Percentiles rank a stretch among this genome's conserved stretches.
Conservation (phyloP, 768 basidiomycete genomes). For the Gymnopilus junonius region DNA sequence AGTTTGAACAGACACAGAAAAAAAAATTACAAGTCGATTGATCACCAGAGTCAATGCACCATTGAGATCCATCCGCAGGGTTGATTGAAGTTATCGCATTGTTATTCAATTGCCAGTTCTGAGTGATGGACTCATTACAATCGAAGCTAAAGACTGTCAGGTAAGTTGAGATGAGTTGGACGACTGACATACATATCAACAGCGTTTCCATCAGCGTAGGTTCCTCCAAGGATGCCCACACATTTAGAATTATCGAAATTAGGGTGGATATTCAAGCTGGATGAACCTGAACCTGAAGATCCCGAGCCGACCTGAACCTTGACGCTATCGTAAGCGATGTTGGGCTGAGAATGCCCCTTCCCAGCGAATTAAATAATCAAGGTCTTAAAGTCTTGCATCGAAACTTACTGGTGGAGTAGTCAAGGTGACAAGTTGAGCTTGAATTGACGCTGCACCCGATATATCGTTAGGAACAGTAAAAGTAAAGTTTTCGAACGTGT, state of each 20-base stretch:
- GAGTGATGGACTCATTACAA: neutral
- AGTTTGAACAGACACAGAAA: neutral
- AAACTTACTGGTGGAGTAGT: neutral
- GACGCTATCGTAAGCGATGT: neutral
- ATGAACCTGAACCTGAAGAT: neutral
- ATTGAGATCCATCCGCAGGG: constrained; percentile 5
- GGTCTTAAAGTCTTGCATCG: neutral
- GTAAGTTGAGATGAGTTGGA: neutral
- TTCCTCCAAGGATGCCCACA: neutral
- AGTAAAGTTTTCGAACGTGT: constrained; percentile 2
- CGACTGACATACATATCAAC: neutral
- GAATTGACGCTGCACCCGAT: constrained; percentile 2
- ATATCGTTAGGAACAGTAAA: constrained; percentile 4
- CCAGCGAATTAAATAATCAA: neutral
- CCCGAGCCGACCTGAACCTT: neutral
- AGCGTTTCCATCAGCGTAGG: too few species aligned
- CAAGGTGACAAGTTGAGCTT: constrained; percentile 1
- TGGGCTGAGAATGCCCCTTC: neutral
- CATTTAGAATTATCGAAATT: constrained; percentile 6
- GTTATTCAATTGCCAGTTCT: too few species aligned
- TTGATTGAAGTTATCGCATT: neutral
- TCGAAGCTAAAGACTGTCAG: constrained; percentile 1
- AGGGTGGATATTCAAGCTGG: constrained; percentile 1
- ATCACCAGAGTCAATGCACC: constrained; percentile 5
- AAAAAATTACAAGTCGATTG: neutral